Evolutionary conservation across 2,329 filamentous ascomycete species (phyloP).

Genomic region (Neocatenulostroma microsporum): DNA sequence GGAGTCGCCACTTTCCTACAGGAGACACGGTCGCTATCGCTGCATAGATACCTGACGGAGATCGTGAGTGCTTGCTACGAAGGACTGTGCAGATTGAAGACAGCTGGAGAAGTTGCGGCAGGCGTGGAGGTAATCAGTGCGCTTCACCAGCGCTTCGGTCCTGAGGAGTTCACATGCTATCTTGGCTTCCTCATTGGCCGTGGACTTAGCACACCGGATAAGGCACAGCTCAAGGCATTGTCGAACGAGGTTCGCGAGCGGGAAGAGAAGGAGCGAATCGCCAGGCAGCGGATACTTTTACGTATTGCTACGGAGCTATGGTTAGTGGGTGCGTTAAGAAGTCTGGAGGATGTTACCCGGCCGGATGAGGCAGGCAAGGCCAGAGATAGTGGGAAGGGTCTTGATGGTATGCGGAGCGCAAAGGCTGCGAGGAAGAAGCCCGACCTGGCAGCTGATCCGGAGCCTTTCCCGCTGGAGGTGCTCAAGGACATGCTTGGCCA

Average conservation of each 20-base stretch:
- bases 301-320: slow-evolving; percentile 92
- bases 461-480: slow-evolving; percentile 95
- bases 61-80: slow-evolving; percentile 95
- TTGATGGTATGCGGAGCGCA: slow-evolving; percentile 54
- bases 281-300: slow-evolving; percentile 75
- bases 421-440: slow-evolving; percentile 49
- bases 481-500: slow-evolving; percentile 91
- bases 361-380: slow-evolving; percentile 56
- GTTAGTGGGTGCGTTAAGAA: slow-evolving; percentile 82
- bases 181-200: slow-evolving; percentile 88
- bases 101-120: slow-evolving; percentile 81
- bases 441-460: slow-evolving; percentile 62
- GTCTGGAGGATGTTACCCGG: slow-evolving; percentile 61
- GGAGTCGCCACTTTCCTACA: slow-evolving; percentile 77
- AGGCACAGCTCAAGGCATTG: slow-evolving; percentile 69
- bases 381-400: slow-evolving; percentile 49
- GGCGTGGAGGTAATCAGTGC: slow-evolving; percentile 90
- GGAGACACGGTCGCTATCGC: slow-evolving; percentile 80
- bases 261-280: slow-evolving; percentile 89
- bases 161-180: slow-evolving; percentile 80
- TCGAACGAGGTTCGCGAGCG: slow-evolving; percentile 77
- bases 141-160: slow-evolving; percentile 91
- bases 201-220: slow-evolving; percentile 85
- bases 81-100: slow-evolving; percentile 84
- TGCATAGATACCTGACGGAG: slow-evolving; percentile 95